Evolutionary conservation across 2,329 filamentous ascomycete genomes (phyloP).

Genomic region (Calonectria pteridis): DNA sequence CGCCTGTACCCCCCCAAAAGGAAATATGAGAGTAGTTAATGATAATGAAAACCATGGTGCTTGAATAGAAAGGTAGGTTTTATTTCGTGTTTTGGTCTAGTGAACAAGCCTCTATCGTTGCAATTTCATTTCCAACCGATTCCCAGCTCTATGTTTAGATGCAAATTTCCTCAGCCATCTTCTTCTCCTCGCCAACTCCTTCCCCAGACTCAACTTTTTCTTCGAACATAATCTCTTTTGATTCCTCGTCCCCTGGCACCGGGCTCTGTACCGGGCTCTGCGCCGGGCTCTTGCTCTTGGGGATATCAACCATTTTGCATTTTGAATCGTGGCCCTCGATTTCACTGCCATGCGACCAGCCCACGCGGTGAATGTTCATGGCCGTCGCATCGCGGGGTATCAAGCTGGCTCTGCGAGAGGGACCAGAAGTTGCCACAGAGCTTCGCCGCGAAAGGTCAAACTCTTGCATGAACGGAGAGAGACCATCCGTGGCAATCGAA

Average conservation of each 20-base stretch:
- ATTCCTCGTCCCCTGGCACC: background rate
- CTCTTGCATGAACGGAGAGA: conserved; percentile 35
- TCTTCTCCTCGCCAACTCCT: background rate
- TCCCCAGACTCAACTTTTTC: background rate
- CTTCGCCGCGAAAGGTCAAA: conserved; percentile 33
- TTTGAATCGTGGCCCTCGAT: conserved; percentile 59
- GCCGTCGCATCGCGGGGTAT: conserved; percentile 34
- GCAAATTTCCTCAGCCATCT: background rate
- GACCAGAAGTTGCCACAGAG: conserved; percentile 31
- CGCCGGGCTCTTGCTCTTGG: background rate
- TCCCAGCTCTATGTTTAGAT: background rate
- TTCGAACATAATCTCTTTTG: background rate
- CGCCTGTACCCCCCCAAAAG: background rate
- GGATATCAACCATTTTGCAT: conserved; percentile 52
- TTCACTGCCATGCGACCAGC: conserved; percentile 72
- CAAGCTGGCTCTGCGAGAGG: conserved; percentile 37
- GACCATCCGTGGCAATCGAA: conserved; percentile 16
- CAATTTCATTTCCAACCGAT: background rate
- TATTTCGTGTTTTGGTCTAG: background rate
- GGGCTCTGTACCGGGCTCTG: background rate
- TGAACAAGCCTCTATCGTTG: background rate
- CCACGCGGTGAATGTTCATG: conserved; percentile 57
- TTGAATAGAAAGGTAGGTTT: conserved; percentile 33
- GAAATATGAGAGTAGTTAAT: conserved; percentile 24
- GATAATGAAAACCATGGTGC: conserved; percentile 28